These are phyloP conservation scores for Aspergillus fumigatiaffinis DNA, from an alignment of 2,329 filamentous ascomycete genomes.

Conservation along the genomic window DNA sequence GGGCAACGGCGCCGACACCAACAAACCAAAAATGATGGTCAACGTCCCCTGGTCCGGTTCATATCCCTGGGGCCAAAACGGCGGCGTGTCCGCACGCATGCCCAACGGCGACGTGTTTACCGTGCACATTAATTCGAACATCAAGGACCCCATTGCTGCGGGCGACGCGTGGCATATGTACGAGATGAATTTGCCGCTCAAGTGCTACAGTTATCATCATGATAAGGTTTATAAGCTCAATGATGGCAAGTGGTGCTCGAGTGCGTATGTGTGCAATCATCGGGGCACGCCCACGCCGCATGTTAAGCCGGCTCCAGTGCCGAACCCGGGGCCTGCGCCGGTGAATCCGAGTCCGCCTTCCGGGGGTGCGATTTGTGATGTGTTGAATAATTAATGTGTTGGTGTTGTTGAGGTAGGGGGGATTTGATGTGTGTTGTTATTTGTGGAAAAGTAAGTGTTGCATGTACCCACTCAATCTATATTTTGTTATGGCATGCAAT, in stretches of 20 bases:
- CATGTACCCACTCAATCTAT: too few relatives aligned
- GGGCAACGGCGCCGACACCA: slow-evolving; percentile 3
- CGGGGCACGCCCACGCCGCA: slow-evolving; percentile 1
- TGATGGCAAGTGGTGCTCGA: slow-evolving; percentile 4
- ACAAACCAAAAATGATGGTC: slow-evolving; percentile 6
- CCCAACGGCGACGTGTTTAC: slow-evolving; percentile 4
- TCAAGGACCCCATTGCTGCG: slow-evolving; percentile 1
- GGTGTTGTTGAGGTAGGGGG: too few relatives aligned
- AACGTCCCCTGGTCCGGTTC: slow-evolving; percentile 5
- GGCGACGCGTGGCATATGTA: slow-evolving; percentile 3
- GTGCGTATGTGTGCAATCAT: slow-evolving; percentile 5
- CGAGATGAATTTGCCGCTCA: slow-evolving; percentile 3
- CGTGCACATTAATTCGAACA: slow-evolving; percentile 1
- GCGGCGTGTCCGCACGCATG: slow-evolving; percentile 4
- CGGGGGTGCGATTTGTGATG: too few relatives aligned
- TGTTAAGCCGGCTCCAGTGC: background rate
- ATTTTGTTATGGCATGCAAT: too few relatives aligned
- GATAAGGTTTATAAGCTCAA: slow-evolving; percentile 1
- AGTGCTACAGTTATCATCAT: slow-evolving; percentile 2
- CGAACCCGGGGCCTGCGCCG: too few relatives aligned
- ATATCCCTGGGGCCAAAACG: slow-evolving; percentile 4
- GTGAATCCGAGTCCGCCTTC: too few relatives aligned
- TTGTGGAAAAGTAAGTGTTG: too few relatives aligned
- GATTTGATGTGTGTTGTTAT: too few relatives aligned
- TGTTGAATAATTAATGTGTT: too few relatives aligned